phyloP scores from a whole-genome alignment of 768 basidiomycete species.

The Phanerodontia chrysosporium region DNA sequence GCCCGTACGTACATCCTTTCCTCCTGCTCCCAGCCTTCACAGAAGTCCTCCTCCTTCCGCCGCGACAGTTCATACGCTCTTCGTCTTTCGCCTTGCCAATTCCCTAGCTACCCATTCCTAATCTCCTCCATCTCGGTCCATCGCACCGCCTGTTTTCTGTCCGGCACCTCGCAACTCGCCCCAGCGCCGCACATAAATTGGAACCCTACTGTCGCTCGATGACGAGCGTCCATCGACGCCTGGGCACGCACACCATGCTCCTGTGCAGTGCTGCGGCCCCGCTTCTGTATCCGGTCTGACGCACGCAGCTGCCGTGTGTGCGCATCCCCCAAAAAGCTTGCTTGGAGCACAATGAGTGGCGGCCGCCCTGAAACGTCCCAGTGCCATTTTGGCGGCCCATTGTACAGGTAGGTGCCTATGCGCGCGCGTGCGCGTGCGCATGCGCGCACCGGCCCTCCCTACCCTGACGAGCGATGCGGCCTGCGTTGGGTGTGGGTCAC shows the following conservation, averaged over 20 bases:
- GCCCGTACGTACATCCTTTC: neutral
- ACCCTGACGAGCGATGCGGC: neutral
- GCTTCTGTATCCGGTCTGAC: neutral
- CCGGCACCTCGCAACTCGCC: neutral
- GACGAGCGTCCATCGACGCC: neutral
- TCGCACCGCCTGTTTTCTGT: neutral
- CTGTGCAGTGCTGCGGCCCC: neutral
- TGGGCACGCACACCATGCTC: neutral
- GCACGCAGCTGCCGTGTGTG: too few species aligned
- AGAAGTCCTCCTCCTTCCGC: neutral
- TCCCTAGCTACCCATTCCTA: neutral
- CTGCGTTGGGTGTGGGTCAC: neutral
- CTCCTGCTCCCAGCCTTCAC: neutral
- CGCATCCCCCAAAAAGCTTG: too few species aligned
- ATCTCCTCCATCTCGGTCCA: neutral
- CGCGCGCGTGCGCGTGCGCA: neutral
- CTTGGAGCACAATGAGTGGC: neutral
- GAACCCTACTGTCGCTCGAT: neutral
- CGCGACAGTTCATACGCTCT: neutral
- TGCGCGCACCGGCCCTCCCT: neutral
- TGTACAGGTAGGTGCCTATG: too few species aligned
- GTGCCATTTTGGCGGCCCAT: too few species aligned
- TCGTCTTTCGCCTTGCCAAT: neutral
- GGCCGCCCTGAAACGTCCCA: conserved; percentile 1
- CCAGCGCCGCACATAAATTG: too few species aligned